Base-by-base conservation (phyloP, 2,329 filamentous ascomycete genomes). In the Aspergillus neotritici region DNA sequence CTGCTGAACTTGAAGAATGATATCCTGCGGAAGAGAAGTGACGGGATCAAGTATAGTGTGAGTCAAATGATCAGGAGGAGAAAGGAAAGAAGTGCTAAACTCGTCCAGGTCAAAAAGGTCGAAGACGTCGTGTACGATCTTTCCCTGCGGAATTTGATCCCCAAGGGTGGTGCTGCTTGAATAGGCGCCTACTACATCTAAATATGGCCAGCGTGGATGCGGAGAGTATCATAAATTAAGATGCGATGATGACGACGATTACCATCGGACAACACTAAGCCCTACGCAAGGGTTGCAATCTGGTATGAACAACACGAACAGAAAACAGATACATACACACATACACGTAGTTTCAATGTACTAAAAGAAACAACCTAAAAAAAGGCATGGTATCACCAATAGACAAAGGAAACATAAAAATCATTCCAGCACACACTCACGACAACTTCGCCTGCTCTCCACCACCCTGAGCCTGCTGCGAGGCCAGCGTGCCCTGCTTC, bases 121-220 rank as follows among this genome's bases (percentile, higher is more conserved):
- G 93, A 98, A 73, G 93, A 97, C 62, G 89, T 98, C 10, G 91
- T 97, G 39, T 98, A 98, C 62, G 93, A 98, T 65, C 72, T 98
- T 44, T 91, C 87, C 16, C 71, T 98, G 61, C 79, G 93, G 46
- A 91, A 93, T 39, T 66, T 97, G 60, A 76, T 94, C 37, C 80
- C 84, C 34, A 73, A 77, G 52, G 57, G 53, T 11, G 44, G 48
- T 31, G 41, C 52, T 15, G 48, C 48, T 16, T 25, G 21, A 25
- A 25, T 25, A 2, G 21, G 7, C 2, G 6, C 9, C 21, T 25
- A 25, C 21, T 25, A 9, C 7, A 25, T 25, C 21, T 25, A 9
- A 9, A 25, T 6, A 25, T 25, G 21, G 7, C 7, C 21, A 8
- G 21, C 4, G 21, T 8, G 7, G 21, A 21, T 25, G 7, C 21